Conservation (phyloP, 179 eudicot genomes). For the Amaranthus tricolor region DNA sequence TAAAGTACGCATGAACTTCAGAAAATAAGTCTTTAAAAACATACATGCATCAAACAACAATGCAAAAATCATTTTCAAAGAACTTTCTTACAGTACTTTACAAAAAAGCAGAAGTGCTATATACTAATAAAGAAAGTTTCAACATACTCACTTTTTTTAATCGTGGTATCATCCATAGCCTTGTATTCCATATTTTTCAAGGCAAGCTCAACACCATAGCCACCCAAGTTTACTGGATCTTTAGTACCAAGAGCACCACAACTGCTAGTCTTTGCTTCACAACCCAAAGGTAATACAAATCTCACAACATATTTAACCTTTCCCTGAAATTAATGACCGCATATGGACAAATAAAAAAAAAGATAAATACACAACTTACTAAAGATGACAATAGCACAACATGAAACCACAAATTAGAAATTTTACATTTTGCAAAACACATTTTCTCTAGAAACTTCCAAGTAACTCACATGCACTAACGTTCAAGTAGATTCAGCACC, state of each 20-base stretch:
- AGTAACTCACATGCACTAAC: background rate
- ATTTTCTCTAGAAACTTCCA: background rate
- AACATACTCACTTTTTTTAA: slow-evolving; percentile 64
- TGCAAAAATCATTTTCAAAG: background rate
- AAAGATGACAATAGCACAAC: background rate
- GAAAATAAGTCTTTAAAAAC: background rate
- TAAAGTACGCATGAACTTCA: background rate
- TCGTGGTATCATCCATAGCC: slow-evolving; percentile 96
- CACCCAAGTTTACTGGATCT: slow-evolving; percentile 84
- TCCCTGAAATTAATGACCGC: slow-evolving; percentile 47
- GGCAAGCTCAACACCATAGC: slow-evolving; percentile 99
- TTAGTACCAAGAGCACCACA: slow-evolving; percentile 81
- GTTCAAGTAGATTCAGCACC: background rate
- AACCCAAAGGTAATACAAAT: slow-evolving; percentile 78
- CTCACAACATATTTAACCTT: slow-evolving; percentile 73
- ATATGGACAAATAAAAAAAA: background rate
- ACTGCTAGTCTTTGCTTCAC: slow-evolving; percentile 57
- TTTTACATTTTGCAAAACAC: background rate
- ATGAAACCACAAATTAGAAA: background rate
- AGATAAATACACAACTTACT: background rate
- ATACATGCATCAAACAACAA: background rate
- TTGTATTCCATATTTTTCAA: slow-evolving; percentile 99
- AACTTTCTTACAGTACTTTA: background rate
- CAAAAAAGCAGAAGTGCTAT: background rate
- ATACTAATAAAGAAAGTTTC: background rate